Percentiles rank a stretch among this genome's conserved stretches.
Evolutionary conservation across 2,329 filamentous ascomycete species (phyloP).

Genomic region (Talaromyces sp.): DNA sequence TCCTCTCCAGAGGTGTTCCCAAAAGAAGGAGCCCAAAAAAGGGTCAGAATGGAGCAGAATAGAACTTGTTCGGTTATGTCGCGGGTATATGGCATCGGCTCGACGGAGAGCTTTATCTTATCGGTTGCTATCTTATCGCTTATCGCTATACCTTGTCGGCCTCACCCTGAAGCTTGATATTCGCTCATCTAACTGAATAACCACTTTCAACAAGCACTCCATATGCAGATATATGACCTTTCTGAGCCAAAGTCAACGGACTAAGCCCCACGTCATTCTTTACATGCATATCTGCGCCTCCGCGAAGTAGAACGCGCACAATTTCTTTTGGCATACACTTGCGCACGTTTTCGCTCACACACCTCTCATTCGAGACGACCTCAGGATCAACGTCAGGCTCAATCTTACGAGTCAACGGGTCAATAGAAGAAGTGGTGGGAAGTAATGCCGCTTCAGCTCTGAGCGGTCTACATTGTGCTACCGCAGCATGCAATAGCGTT

Average conservation of each 20-base stretch:
- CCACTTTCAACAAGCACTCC: background rate
- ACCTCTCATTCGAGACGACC: background rate
- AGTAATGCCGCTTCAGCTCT: background rate
- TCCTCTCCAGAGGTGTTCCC: background rate
- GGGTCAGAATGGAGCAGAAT: background rate
- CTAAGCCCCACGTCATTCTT: background rate
- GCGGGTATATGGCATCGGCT: constrained; percentile 1
- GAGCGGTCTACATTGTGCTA: background rate
- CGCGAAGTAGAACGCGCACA: background rate
- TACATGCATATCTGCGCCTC: background rate
- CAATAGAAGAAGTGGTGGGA: background rate
- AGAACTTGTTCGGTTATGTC: constrained; percentile 1
- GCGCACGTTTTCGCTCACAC: background rate
- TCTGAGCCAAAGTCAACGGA: background rate
- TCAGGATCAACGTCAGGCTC: background rate
- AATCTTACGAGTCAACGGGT: background rate
- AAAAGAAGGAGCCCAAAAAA: background rate
- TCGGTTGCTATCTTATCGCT: background rate
- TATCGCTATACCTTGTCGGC: background rate
- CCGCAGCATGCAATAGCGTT: background rate
- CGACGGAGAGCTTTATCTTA: constrained; percentile 11
- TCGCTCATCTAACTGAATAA: background rate
- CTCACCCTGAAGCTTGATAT: too few species aligned
- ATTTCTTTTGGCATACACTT: background rate
- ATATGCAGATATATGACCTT: background rate